phyloP scores from a whole-genome alignment of 768 basidiomycete genomes.

The Floccularia luteovirens region DNA sequence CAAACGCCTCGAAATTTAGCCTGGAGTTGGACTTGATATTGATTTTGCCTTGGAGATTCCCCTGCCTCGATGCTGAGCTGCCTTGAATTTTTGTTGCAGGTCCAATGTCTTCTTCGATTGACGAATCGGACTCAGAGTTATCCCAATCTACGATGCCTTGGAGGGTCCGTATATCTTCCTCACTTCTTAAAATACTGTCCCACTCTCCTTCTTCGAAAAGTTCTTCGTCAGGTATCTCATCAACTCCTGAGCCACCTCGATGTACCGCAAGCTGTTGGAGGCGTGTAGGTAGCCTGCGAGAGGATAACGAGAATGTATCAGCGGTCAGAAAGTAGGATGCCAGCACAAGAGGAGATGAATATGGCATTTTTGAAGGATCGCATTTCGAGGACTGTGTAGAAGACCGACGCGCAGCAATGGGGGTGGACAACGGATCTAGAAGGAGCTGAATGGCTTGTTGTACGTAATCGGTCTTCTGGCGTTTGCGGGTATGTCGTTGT shows the following conservation, averaged over 20 bases:
- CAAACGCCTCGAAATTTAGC: conserved; percentile 52
- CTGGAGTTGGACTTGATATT: conserved; percentile 21
- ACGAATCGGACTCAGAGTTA: conserved; percentile 13
- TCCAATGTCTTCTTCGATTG: conserved; percentile 7
- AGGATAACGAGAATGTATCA: conserved; percentile 17
- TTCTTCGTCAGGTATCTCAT: conserved; percentile 59
- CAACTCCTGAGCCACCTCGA: conserved; percentile 47
- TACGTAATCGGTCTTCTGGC: conserved; percentile 22
- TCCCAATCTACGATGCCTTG: conserved; percentile 23
- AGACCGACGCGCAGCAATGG: conserved; percentile 9
- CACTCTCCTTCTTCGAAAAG: conserved; percentile 65
- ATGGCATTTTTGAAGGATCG: neutral
- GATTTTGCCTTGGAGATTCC: neutral
- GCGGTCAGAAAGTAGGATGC: conserved; percentile 51
- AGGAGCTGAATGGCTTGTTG: conserved; percentile 47
- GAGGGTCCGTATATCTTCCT: conserved; percentile 43
- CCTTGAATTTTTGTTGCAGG: conserved; percentile 7
- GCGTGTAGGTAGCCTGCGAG: conserved; percentile 41
- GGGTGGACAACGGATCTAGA: conserved; percentile 44
- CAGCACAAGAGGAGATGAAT: conserved; percentile 19
- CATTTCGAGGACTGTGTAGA: conserved; percentile 3
- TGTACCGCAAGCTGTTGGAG: conserved; percentile 53
- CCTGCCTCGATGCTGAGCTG: neutral
- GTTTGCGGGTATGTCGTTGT: conserved; percentile 15
- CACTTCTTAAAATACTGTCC: conserved; percentile 47